Percentiles rank a stretch among this genome's conserved stretches.
phyloP scores from a whole-genome alignment of 805 yeast genomes.

The Candida khao-thaluensis region DNA sequence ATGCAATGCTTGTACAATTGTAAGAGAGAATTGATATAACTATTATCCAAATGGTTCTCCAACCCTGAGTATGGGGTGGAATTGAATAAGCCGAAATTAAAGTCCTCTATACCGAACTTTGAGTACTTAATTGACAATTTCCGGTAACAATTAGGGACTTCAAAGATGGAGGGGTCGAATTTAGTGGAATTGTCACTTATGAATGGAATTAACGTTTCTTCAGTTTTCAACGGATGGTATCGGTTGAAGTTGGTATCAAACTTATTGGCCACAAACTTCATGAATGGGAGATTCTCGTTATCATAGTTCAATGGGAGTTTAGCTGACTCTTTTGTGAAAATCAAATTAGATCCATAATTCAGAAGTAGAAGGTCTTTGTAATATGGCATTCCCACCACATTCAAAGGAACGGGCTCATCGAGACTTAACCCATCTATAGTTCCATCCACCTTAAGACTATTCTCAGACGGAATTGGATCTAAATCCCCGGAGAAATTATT shows the following conservation, averaged over 20 bases:
- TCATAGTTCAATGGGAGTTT: slow-evolving; percentile 46
- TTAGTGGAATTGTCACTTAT: slow-evolving; percentile 14
- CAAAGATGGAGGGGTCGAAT: slow-evolving; percentile 14
- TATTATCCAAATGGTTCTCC: slow-evolving; percentile 82
- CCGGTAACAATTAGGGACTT: slow-evolving; percentile 71
- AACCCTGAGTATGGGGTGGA: slow-evolving; percentile 69
- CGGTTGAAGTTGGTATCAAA: slow-evolving; percentile 15
- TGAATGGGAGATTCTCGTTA: slow-evolving; percentile 17
- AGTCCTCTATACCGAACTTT: slow-evolving; percentile 89
- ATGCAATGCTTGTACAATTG: slow-evolving; percentile 82
- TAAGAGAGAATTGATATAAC: slow-evolving; percentile 68
- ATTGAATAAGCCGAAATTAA: slow-evolving; percentile 86
- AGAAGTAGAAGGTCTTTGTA: slow-evolving; percentile 76
- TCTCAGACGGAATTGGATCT: slow-evolving; percentile 27
- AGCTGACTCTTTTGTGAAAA: slow-evolving; percentile 60
- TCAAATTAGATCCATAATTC: slow-evolving; percentile 68
- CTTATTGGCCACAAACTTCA: slow-evolving; percentile 15
- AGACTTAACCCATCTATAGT: too few species aligned
- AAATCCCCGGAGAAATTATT: slow-evolving; percentile 39
- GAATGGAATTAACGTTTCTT: slow-evolving; percentile 13
- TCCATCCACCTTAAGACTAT: slow-evolving; percentile 38
- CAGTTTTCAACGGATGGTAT: slow-evolving; percentile 14
- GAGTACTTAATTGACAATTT: slow-evolving; percentile 78
- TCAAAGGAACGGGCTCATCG: slow-evolving; percentile 50
- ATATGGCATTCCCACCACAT: slow-evolving; percentile 80